Evolutionary conservation across 768 basidiomycete species (phyloP), one percentile per base, ranked within the genome.

Genomic region (Tricholoma matsutake): DNA sequence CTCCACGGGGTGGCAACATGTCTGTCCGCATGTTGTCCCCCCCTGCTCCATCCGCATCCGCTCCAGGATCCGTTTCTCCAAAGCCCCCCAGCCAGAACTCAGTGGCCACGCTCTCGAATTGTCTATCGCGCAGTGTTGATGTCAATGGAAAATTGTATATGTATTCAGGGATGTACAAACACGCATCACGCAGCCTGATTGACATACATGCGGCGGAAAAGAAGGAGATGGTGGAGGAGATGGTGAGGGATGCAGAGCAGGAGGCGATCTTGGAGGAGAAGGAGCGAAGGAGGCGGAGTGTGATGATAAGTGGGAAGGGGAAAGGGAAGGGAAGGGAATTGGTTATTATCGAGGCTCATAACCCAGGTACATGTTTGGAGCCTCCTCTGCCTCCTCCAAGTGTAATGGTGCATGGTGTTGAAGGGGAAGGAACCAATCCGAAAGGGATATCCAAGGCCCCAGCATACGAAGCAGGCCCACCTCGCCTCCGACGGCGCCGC

Each of bases 141-240:
- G 53, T 22, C 63, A 29, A 61, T 64, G 62, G 52, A 57, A 29
- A 39, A 58, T 25, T 41, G 57, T 28, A 35, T 60, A n/a, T 59
- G 34, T 70, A 74, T 20, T 82, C 85, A 5, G 74, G 75, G 53
- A 78, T 88, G 67, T 84, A 84, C 67, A 84, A 83, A 57, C 81
- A 79, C 39, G 81, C 82, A 0, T 89, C 88, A 54, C 79, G 73
- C 65, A 91, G 89, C 68, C 81, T 89, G 81, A 70, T 88, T 56
- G 81, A 90, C 68, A 72, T 90, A 31, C 68, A 74, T 65, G 65
- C 71, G 55, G 56, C 72, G 7, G 71, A 66, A 67, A 72, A 67
- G 61, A 69, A 69, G 63, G 75, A 73, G 68, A 67, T 62, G 67
- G 63, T 71, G 8, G 68, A 70, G 69, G 71, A 65, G 62, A 65